Evolutionary conservation across 306 rosid species (phyloP).

Genomic region (Prunus dulcis): DNA sequence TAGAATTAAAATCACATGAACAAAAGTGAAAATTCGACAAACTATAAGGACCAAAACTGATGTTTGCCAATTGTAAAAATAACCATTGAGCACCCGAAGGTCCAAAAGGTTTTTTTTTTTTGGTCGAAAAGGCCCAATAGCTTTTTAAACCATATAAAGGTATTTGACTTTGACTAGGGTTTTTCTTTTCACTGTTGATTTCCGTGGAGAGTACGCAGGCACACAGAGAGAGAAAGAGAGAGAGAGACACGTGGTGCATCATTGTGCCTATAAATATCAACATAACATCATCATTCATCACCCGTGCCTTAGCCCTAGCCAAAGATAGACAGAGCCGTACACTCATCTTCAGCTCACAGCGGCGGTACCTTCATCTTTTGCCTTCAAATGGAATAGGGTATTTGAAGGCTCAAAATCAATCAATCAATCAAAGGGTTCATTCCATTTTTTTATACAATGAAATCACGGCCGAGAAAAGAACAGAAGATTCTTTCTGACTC

Average conservation of each 20-base stretch:
- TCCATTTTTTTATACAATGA: constrained; percentile 8
- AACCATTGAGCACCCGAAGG: too few species aligned
- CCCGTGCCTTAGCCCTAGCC: neutral
- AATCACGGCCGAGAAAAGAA: constrained; percentile 1
- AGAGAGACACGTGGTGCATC: neutral
- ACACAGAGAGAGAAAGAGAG: neutral
- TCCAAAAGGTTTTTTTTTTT: too few species aligned
- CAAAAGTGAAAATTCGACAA: too few species aligned
- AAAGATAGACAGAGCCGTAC: neutral
- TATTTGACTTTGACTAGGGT: too few species aligned
- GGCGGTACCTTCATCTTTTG: neutral
- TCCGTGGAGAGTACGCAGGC: neutral
- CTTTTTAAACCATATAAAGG: neutral
- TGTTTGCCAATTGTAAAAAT: too few species aligned
- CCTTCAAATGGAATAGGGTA: too few species aligned
- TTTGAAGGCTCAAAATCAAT: too few species aligned
- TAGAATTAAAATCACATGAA: too few species aligned
- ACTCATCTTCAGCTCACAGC: neutral
- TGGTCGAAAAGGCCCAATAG: neutral
- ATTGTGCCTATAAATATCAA: neutral
- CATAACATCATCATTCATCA: neutral
- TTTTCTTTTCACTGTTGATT: too few species aligned
- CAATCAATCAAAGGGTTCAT: neutral
- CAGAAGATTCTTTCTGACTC: too few species aligned
- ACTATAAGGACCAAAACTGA: too few species aligned